These are phyloP conservation scores for Sphaerulina musiva DNA, from an alignment of 2,329 filamentous ascomycete species.

Conservation along the genomic window DNA sequence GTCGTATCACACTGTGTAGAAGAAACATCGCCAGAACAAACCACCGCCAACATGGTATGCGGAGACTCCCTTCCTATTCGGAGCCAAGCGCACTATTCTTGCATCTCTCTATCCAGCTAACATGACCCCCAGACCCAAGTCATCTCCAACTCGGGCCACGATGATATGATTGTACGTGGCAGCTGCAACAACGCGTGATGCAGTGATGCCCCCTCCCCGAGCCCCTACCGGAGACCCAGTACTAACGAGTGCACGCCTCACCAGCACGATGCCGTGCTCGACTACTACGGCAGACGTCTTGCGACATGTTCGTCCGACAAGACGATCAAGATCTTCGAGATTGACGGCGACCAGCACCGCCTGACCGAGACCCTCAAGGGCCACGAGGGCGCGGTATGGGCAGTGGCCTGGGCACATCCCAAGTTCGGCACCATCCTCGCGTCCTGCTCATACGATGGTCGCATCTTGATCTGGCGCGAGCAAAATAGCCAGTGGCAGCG, in stretches of 20 bases:
- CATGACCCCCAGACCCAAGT: conserved; percentile 57
- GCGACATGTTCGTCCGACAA: conserved; percentile 97
- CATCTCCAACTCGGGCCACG: conserved; percentile 80
- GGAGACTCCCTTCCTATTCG: neutral
- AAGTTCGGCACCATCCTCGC: conserved; percentile 98
- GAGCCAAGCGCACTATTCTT: neutral
- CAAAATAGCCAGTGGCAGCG: conserved; percentile 58
- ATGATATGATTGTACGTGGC: conserved; percentile 96
- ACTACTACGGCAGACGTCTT: conserved; percentile 94
- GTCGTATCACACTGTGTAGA: neutral
- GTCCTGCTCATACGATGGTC: conserved; percentile 91
- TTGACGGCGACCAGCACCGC: conserved; percentile 85
- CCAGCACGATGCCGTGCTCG: conserved; percentile 94
- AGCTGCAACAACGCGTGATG: neutral
- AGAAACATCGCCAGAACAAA: neutral
- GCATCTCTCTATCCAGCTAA: conserved; percentile 15
- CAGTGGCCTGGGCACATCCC: conserved; percentile 93
- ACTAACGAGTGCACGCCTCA: neutral
- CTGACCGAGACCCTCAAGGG: conserved; percentile 90
- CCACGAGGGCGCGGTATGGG: conserved; percentile 98
- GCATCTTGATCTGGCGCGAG: conserved; percentile 98
- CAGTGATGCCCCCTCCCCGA: neutral
- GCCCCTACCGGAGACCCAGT: neutral
- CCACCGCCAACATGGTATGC: neutral
- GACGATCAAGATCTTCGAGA: conserved; percentile 98